Conservation (phyloP, 2,329 filamentous ascomycete species). For the Tympanopsis confertula region DNA sequence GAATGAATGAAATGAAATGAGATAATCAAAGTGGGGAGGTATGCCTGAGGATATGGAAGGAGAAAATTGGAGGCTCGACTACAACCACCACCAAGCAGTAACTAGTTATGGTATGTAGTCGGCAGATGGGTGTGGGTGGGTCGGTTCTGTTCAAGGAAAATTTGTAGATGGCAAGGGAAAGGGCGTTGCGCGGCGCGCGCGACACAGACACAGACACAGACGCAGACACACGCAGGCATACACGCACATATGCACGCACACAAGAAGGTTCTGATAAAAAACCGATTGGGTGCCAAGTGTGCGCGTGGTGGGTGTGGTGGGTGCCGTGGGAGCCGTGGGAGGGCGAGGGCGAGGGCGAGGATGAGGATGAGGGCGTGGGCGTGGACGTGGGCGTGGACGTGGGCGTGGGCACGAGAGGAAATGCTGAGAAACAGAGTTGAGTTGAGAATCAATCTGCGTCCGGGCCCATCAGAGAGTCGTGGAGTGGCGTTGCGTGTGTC, state of each 20-base stretch:
- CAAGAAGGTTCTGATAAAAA: constrained; percentile 14
- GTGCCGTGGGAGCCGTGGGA: constrained; percentile 5
- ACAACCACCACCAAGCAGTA: too few species aligned
- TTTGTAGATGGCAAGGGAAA: background rate
- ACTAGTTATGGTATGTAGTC: too few species aligned
- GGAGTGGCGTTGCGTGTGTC: background rate
- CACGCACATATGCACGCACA: constrained; percentile 16
- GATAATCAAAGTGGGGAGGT: constrained; percentile 3
- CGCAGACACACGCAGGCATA: constrained; percentile 8
- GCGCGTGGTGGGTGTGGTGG: background rate
- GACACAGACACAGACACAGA: constrained; percentile 6
- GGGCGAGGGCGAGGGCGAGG: too few species aligned
- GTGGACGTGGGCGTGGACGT: too few species aligned
- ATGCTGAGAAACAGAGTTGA: constrained; percentile 13
- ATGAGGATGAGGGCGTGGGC: too few species aligned
- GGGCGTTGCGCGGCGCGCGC: constrained; percentile 4
- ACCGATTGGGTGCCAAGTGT: background rate
- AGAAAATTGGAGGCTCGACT: constrained; percentile 6
- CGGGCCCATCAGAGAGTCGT: constrained; percentile 7
- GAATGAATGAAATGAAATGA: constrained; percentile 7
- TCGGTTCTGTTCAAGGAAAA: too few species aligned
- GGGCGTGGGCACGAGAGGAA: constrained; percentile 10
- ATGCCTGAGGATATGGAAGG: constrained; percentile 5
- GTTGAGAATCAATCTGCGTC: constrained; percentile 11
- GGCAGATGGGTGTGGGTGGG: too few species aligned